Conservation (phyloP, 352 stramenopile species). For the Pythium monospermum region DNA sequence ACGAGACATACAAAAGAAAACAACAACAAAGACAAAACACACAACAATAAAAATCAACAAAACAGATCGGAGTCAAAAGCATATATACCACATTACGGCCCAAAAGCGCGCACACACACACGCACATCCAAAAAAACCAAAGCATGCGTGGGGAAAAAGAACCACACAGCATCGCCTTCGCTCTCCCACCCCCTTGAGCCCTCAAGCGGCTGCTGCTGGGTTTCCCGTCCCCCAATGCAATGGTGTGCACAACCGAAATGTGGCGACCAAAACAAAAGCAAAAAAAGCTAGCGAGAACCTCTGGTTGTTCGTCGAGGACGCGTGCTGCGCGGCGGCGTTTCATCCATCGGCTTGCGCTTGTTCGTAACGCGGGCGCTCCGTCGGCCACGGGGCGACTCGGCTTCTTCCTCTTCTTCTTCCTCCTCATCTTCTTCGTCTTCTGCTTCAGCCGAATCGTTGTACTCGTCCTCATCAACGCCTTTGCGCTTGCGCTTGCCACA, state of each 20-base stretch:
- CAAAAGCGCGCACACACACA: constrained; percentile 8
- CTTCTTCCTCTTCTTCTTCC: constrained; percentile 14
- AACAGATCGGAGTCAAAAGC: constrained; percentile 14
- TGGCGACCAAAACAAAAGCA: constrained; percentile 10
- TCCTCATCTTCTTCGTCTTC: constrained; percentile 15
- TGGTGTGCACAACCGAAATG: constrained; percentile 12
- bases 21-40: constrained; percentile 8
- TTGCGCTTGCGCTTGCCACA: not conserved
- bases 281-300: constrained; percentile 24
- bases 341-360: constrained; percentile 17
- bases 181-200: too few relatives aligned
- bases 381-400: constrained; percentile 16
- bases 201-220: too few relatives aligned
- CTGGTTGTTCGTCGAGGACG: constrained; percentile 20
- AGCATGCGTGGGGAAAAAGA: too few relatives aligned
- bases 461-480: constrained; percentile 17
- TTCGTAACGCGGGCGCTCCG: constrained; percentile 14
- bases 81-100: too few relatives aligned
- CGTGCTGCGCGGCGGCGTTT: constrained; percentile 13
- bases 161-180: too few relatives aligned
- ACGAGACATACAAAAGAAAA: constrained; percentile 16
- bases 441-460: constrained; percentile 11
- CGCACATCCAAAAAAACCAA: too few relatives aligned
- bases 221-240: too few relatives aligned
- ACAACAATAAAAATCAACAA: constrained; percentile 7